Percentiles rank a stretch among this genome's conserved stretches.
These are phyloP conservation scores for Candida sakaeoensis DNA, from an alignment of 805 yeast genomes.

Conservation along the genomic window DNA sequence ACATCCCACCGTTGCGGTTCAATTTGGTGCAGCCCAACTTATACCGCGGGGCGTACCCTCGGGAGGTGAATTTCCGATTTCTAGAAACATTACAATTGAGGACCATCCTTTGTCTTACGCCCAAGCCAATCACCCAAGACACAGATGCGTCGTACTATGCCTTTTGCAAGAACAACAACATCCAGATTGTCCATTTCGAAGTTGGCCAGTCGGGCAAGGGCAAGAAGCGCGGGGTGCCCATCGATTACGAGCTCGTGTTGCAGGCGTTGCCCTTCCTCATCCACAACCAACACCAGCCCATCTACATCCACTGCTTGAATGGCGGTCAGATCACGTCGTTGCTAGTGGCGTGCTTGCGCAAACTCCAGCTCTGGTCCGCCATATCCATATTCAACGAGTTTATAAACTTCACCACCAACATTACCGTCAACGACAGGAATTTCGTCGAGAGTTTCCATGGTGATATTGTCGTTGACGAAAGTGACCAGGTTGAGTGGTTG, in stretches of 20 bases:
- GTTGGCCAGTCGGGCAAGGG: constrained; percentile 69
- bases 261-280: constrained; percentile 60
- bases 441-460: constrained; percentile 81
- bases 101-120: constrained; percentile 76
- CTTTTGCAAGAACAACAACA: constrained; percentile 53
- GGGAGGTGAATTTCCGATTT: constrained; percentile 67
- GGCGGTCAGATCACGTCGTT: constrained; percentile 87
- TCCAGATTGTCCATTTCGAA: constrained; percentile 64
- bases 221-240: constrained; percentile 79
- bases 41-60: constrained; percentile 85
- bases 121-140: constrained; percentile 59
- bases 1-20: constrained; percentile 79
- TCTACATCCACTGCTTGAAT: constrained; percentile 81
- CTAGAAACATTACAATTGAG: constrained; percentile 60
- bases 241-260: constrained; percentile 60
- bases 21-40: constrained; percentile 65
- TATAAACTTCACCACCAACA: constrained; percentile 67
- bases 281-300: constrained; percentile 59
- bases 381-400: constrained; percentile 87
- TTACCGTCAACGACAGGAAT: constrained; percentile 75
- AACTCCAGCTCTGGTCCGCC: constrained; percentile 81
- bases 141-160: constrained; percentile 48
- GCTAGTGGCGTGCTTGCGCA: constrained; percentile 81
- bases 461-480: constrained; percentile 46
- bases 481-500: constrained; percentile 54